Conservation (phyloP, 2,329 filamentous ascomycete genomes). For the Fusarium begoniae region DNA sequence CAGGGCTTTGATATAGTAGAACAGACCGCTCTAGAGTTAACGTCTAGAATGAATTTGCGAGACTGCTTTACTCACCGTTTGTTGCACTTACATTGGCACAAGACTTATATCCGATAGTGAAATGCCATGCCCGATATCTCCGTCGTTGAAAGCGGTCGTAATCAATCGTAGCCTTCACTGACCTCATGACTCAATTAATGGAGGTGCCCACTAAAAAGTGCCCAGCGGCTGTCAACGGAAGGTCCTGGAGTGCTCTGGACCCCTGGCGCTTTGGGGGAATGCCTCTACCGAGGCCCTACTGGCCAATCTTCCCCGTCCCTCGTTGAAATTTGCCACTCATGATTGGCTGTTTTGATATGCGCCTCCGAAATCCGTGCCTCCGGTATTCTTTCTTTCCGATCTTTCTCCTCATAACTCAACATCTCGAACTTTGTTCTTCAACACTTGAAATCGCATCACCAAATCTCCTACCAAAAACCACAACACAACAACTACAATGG, state of each 20-base stretch:
- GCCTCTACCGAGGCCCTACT: slow-evolving; percentile 43
- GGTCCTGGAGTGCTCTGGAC: slow-evolving; percentile 26
- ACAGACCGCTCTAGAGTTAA: slow-evolving; percentile 20
- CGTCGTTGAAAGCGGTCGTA: slow-evolving; percentile 2
- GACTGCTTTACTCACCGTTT: slow-evolving; percentile 21
- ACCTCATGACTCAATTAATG: slow-evolving; percentile 2
- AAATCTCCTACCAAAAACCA: slow-evolving; percentile 15
- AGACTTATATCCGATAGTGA: neutral
- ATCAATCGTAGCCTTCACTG: slow-evolving; percentile 5
- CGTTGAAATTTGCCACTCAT: slow-evolving; percentile 39
- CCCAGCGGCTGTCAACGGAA: slow-evolving; percentile 34
- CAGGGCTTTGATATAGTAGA: slow-evolving; percentile 15
- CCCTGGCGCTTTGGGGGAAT: slow-evolving; percentile 11
- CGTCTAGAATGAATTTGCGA: slow-evolving; percentile 19
- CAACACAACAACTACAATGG: slow-evolving; percentile 59
- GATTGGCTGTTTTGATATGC: slow-evolving; percentile 41
- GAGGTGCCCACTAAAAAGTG: slow-evolving; percentile 21
- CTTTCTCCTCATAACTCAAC: slow-evolving; percentile 30
- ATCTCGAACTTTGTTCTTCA: slow-evolving; percentile 7
- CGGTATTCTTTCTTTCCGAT: slow-evolving; percentile 44
- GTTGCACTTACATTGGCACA: neutral
- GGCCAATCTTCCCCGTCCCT: slow-evolving; percentile 19
- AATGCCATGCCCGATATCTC: slow-evolving; percentile 19
- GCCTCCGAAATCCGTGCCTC: slow-evolving; percentile 36
- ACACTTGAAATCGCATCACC: neutral